Base-by-base conservation (phyloP, 129 eudicot genomes). In the Tanacetum coccineum region DNA sequence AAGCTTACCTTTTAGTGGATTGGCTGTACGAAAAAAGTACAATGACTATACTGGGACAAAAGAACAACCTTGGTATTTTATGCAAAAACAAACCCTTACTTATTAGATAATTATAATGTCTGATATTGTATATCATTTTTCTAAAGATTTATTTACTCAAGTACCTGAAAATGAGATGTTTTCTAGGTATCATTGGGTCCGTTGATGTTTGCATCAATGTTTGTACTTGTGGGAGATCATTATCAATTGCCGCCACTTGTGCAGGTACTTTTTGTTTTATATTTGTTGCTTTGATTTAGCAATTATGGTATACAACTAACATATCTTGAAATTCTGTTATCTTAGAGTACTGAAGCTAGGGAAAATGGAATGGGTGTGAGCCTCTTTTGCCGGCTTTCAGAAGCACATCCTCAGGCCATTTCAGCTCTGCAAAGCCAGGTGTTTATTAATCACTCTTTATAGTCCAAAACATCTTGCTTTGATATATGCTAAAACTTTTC, bases 221-320 rank as follows among this genome's bases (percentile, higher is more conserved):
- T 94, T 82, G 99, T 94, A 64, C 99, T 94, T n/a, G 99, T 94
- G 44, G 99, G 99, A 61, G 99, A 94, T 81, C 99, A 94, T 94
- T 94, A 94, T 81, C 99, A 94, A 73, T 83, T 94, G 67, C 99
- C 99, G 20, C 99, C 99, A 39, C 92, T 94, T 40, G 99, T 94
- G 11, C 95, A 89, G 95, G 99, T 48, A 22, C 9, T 65, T 22
- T 18, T 12, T 71, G 11, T 13, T 4, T 15, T 70, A 1, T 10
- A 54, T 30, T 73, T 15, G 56, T 63, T 20, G 17, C 17, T 74
- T 10, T 53, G 61, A 58, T 28, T 26, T 61, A 53, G 49, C 48
- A 59, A 21, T 65, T 46, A 39, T 17, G 52, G 50, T 19, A 7
- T 66, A 12, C 69, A 22, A 55, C 69, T 57, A 68, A 70, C 55